A percentile compares a stretch with the other conserved stretches of the same genome.
Evolutionary conservation across 2,329 filamentous ascomycete genomes (phyloP).

Genomic region (Calonectria naviculata): DNA sequence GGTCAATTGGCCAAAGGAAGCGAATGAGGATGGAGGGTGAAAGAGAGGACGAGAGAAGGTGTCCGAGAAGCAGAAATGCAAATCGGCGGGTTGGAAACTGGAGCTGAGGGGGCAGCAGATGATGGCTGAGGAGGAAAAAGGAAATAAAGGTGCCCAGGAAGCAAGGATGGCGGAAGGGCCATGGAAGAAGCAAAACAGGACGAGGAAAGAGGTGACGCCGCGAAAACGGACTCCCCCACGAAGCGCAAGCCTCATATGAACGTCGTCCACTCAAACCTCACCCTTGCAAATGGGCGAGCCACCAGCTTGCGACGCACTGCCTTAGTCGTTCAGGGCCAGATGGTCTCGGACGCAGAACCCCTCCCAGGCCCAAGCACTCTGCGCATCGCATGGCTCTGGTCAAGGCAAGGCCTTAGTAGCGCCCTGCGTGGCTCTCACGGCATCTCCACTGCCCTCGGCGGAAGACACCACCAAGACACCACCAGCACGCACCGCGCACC

Average conservation of each 20-base stretch:
- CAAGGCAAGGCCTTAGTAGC: slow-evolving; percentile 9
- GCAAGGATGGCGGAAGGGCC: background rate
- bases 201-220: slow-evolving; percentile 23
- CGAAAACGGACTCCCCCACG: slow-evolving; percentile 13
- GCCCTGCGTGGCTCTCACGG: background rate
- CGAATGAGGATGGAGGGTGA: background rate
- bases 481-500: background rate
- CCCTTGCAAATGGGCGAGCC: slow-evolving; percentile 5
- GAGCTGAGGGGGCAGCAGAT: background rate
- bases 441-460: slow-evolving; percentile 10
- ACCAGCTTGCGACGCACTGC: slow-evolving; percentile 2
- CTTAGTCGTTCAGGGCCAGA: background rate
- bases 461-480: background rate
- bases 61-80: background rate
- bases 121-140: background rate
- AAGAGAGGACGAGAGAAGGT: background rate
- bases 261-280: slow-evolving; percentile 11
- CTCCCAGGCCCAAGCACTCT: slow-evolving; percentile 1
- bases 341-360: background rate
- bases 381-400: no score
- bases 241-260: slow-evolving; percentile 2
- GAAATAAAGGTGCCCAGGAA: background rate
- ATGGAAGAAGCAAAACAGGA: slow-evolving; percentile 7
- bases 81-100: background rate
- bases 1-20: background rate